Percentiles rank a stretch among this genome's conserved stretches.
Evolutionary conservation across 2,329 filamentous ascomycete species (phyloP).

Genomic region (Nannizziopsis arthrosporioides): DNA sequence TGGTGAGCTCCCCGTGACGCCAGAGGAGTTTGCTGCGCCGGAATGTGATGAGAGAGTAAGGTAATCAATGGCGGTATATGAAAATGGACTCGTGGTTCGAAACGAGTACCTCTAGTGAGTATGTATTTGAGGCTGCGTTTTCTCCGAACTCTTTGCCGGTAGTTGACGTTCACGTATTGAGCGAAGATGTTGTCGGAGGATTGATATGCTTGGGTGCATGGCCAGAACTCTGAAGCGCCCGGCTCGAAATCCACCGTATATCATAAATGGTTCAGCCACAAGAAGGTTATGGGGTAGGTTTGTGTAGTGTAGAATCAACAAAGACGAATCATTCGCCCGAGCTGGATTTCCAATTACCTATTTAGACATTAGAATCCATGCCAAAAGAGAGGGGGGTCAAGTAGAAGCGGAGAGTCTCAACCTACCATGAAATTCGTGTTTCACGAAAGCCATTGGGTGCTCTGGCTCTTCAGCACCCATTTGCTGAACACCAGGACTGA

Average conservation of each 20-base stretch:
- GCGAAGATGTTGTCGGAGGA: no score
- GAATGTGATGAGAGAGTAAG: no score
- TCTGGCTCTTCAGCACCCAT: constrained; percentile 84
- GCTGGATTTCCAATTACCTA: constrained; percentile 8
- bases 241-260: no score
- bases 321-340: neutral
- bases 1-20: no score
- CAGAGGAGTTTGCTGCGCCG: no score
- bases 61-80: no score
- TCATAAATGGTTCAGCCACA: neutral
- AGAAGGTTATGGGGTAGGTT: neutral
- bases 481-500: constrained; percentile 85
- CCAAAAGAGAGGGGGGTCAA: neutral
- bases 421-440: constrained; percentile 86
- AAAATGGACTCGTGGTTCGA: no score
- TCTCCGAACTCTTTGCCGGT: no score
- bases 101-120: no score
- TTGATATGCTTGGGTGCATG: no score
- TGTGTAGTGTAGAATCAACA: neutral
- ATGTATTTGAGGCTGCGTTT: no score
- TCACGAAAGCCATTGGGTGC: constrained; percentile 93
- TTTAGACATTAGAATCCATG: neutral
- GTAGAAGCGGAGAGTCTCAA: neutral
- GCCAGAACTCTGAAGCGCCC: neutral
- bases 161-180: no score